Evolutionary conservation across 768 basidiomycete genomes (phyloP).

Genomic region (Lentinula sp.): DNA sequence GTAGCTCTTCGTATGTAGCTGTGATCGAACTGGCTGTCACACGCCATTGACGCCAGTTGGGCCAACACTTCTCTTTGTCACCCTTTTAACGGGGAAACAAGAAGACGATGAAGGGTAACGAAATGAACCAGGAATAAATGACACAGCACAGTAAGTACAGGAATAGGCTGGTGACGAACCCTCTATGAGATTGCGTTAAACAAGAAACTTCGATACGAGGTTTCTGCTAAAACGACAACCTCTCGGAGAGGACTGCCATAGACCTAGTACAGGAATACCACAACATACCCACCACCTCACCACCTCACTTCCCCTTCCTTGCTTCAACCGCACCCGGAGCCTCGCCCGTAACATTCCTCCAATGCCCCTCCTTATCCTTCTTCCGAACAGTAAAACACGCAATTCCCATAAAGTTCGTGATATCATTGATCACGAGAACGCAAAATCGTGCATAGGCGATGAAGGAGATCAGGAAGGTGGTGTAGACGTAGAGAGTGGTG

Average conservation of each 20-base stretch:
- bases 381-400: slow-evolving; percentile 92
- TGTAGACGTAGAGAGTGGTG: slow-evolving; percentile 66
- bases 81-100: neutral
- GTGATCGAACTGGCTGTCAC: neutral
- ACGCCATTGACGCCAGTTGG: neutral
- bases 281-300: too few species aligned
- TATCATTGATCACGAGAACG: slow-evolving; percentile 75
- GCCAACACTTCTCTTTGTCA: neutral
- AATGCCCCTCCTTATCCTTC: slow-evolving; percentile 65
- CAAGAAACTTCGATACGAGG: too few species aligned
- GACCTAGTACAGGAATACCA: neutral
- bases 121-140: too few species aligned
- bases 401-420: slow-evolving; percentile 89
- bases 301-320: neutral
- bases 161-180: too few species aligned
- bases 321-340: neutral
- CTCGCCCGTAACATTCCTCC: slow-evolving; percentile 34
- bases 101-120: neutral
- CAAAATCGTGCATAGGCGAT: slow-evolving; percentile 74
- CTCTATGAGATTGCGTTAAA: too few species aligned
- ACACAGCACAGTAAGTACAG: too few species aligned
- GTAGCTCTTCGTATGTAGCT: neutral
- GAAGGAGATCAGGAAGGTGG: slow-evolving; percentile 64
- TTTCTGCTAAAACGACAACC: too few species aligned
- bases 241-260: too few species aligned